Percentiles rank a stretch among this genome's conserved stretches.
These are phyloP conservation scores for Ogataea neopini DNA, from an alignment of 805 yeast species.

Conservation along the genomic window DNA sequence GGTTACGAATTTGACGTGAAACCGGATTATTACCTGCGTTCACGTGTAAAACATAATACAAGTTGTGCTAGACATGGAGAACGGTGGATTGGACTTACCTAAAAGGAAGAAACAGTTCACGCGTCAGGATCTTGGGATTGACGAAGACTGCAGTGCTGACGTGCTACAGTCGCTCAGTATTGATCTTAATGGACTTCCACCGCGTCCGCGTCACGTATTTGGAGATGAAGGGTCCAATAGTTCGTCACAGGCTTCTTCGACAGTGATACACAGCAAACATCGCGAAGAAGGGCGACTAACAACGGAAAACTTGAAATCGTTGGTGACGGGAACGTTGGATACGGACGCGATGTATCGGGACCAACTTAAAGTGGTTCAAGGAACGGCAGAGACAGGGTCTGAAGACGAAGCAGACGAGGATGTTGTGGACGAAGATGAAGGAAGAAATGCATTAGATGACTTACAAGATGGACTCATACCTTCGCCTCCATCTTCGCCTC, in stretches of 20 bases:
- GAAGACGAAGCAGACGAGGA: not conserved
- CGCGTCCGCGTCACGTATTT: constrained; percentile 12
- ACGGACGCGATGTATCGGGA: constrained; percentile 23
- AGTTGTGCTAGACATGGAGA: constrained; percentile 3
- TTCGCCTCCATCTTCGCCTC: constrained; percentile 78
- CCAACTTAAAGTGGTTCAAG: constrained; percentile 7
- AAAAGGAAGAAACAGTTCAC: constrained; percentile 21
- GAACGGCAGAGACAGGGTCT: not conserved
- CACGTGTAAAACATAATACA: not conserved
- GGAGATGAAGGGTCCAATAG: constrained; percentile 22
- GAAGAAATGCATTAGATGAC: constrained; percentile 39
- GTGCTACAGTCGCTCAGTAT: constrained; percentile 20
- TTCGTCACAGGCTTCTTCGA: constrained; percentile 32
- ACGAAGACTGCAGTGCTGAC: constrained; percentile 24
- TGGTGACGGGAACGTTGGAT: constrained; percentile 26
- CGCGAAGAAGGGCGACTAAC: constrained; percentile 11
- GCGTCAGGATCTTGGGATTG: constrained; percentile 24
- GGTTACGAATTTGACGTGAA: not conserved
- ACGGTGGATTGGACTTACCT: constrained; percentile 5
- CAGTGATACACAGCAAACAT: constrained; percentile 26
- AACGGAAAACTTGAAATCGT: constrained; percentile 13
- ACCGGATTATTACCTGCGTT: not conserved
- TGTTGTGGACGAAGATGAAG: constrained; percentile 7
- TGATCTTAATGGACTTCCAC: constrained; percentile 16
- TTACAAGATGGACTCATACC: constrained; percentile 46